phyloP scores from a whole-genome alignment of 192 early-diverging fungal species.

The Fimicolochytrium jonesii region DNA sequence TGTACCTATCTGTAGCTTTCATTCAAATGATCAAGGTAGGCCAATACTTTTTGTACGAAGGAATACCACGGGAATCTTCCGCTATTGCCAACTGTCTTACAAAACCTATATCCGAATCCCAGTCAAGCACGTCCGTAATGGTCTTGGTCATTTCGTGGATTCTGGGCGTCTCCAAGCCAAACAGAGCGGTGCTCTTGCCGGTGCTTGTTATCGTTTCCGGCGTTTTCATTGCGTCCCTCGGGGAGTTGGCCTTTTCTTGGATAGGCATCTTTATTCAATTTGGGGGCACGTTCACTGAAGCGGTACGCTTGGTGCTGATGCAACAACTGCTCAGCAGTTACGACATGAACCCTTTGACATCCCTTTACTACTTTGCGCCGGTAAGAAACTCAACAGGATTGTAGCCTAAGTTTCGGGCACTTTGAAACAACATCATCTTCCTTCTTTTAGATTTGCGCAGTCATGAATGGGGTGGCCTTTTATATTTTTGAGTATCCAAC shows the following conservation, averaged over 20 bases:
- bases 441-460: slow-evolving; percentile 36
- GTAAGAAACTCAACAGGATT: not conserved
- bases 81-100: too few species aligned
- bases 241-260: slow-evolving; percentile 29
- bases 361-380: slow-evolving; percentile 36
- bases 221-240: slow-evolving; percentile 28
- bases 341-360: slow-evolving; percentile 33
- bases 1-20: slow-evolving; percentile 29
- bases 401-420: not conserved
- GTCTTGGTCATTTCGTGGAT: slow-evolving; percentile 7
- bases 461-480: slow-evolving; percentile 32
- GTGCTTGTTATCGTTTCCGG: slow-evolving; percentile 31
- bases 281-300: slow-evolving; percentile 23
- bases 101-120: too few species aligned
- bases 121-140: slow-evolving; percentile 29
- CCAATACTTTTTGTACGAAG: too few species aligned
- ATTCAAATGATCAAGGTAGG: slow-evolving; percentile 38
- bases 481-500: slow-evolving; percentile 14
- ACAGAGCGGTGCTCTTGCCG: slow-evolving; percentile 6
- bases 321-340: slow-evolving; percentile 31
- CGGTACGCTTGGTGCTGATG: slow-evolving; percentile 27
- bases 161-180: slow-evolving; percentile 5
- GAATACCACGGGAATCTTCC: too few species aligned
- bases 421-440: not conserved
- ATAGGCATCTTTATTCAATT: slow-evolving; percentile 25